phyloP scores from a whole-genome alignment of 2,329 filamentous ascomycete genomes.

The Trichoderma asperellum region DNA sequence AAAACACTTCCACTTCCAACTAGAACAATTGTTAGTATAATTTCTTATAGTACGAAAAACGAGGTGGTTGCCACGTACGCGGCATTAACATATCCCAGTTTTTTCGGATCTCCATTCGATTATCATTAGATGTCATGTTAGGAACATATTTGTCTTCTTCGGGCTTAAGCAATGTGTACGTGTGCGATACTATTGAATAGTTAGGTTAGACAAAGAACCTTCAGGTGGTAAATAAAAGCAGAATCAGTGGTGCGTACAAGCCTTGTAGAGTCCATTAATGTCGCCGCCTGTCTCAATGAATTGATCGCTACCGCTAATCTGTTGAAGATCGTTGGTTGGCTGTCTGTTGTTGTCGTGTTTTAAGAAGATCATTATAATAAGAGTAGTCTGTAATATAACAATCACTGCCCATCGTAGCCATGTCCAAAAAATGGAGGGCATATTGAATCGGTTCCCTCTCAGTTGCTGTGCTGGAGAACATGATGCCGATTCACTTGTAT shows the following conservation, averaged over 20 bases:
- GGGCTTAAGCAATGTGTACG: constrained; percentile 9
- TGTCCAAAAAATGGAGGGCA: not conserved
- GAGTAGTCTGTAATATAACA: not conserved
- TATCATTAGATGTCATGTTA: constrained; percentile 9
- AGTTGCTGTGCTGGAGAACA: not conserved
- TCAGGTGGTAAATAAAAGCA: too few relatives aligned
- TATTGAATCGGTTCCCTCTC: too few relatives aligned
- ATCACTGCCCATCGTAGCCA: constrained; percentile 1
- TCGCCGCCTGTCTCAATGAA: not conserved
- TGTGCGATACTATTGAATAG: not conserved
- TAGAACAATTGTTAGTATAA: not conserved
- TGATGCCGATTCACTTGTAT: not conserved
- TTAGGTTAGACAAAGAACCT: not conserved
- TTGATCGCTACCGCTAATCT: not conserved
- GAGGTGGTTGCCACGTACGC: not conserved
- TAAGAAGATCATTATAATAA: not conserved
- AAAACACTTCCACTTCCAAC: constrained; percentile 6
- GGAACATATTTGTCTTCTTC: constrained; percentile 4
- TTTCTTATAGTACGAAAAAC: not conserved
- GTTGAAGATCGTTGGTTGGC: not conserved
- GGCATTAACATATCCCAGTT: constrained; percentile 15
- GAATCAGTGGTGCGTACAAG: not conserved
- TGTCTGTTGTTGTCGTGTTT: not conserved
- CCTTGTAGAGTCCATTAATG: constrained; percentile 7
- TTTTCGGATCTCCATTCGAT: constrained; percentile 6